Evolutionary conservation across 805 yeast genomes (phyloP).

Genomic region (Kodamaea leandrae): DNA sequence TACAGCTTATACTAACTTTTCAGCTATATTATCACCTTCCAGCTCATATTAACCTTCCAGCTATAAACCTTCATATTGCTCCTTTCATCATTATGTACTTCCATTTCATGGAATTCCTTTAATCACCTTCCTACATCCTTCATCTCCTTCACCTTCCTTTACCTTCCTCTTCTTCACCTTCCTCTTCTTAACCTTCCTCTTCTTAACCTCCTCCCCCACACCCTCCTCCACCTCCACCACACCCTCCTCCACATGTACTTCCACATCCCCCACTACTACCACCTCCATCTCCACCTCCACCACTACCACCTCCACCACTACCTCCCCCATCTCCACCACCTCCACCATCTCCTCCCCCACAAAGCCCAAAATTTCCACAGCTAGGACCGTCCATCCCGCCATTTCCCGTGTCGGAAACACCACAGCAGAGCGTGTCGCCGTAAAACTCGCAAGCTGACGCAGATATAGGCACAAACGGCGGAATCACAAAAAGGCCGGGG

Average conservation of each 20-base stretch:
- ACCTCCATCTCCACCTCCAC: constrained; percentile 11
- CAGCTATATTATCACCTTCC: neutral
- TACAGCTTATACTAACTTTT: too few relatives aligned
- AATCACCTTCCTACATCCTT: too few relatives aligned
- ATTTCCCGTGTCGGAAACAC: too few relatives aligned
- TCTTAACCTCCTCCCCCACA: constrained; percentile 1
- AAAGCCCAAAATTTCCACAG: neutral
- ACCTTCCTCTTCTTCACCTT: too few relatives aligned
- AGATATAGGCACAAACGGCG: constrained; percentile 10
- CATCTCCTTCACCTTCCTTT: too few relatives aligned
- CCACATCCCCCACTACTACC: constrained; percentile 11
- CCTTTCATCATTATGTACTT: neutral
- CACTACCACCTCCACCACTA: neutral
- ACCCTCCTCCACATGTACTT: constrained; percentile 8
- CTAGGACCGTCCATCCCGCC: constrained; percentile 1
- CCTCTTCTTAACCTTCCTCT: neutral
- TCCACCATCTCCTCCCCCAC: neutral
- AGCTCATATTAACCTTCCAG: neutral
- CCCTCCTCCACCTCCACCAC: constrained; percentile 5
- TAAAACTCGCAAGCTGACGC: constrained; percentile 2
- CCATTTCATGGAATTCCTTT: too few relatives aligned
- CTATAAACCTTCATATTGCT: neutral
- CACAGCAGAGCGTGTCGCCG: constrained; percentile 10
- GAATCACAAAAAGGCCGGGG: constrained; percentile 11
- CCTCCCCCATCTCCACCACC: constrained; percentile 7